These are phyloP conservation scores for Psidium guajava DNA, from an alignment of 345 rosid genomes.

Conservation along the genomic window DNA sequence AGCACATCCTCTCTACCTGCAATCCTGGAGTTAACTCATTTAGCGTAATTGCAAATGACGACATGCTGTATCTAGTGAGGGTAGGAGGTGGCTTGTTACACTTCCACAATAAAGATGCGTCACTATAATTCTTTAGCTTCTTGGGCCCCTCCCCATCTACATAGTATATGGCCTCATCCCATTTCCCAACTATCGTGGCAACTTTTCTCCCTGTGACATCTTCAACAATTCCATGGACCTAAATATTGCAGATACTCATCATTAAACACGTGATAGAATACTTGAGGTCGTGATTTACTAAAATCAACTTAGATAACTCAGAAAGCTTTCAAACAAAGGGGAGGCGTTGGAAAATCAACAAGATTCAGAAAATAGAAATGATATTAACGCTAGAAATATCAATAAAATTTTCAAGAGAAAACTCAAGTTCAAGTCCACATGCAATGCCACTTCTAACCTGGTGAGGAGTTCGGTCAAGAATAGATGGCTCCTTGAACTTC, in stretches of 20 bases:
- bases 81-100: slow-evolving; percentile 63
- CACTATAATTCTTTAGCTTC: slow-evolving; percentile 43
- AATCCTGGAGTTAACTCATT: slow-evolving; percentile 91
- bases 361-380: not conserved
- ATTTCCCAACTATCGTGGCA: slow-evolving; percentile 82
- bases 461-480: slow-evolving; percentile 90
- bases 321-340: not conserved
- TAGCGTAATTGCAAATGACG: slow-evolving; percentile 84
- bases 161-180: slow-evolving; percentile 87
- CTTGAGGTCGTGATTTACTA: not conserved
- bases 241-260: not conserved
- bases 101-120: slow-evolving; percentile 71
- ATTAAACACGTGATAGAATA: not conserved
- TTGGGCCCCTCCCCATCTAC: slow-evolving; percentile 28
- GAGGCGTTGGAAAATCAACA: not conserved
- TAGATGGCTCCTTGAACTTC: slow-evolving; percentile 85
- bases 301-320: not conserved
- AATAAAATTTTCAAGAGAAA: not conserved
- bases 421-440: not conserved
- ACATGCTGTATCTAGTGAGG: slow-evolving; percentile 83
- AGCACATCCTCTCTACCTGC: slow-evolving; percentile 53
- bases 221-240: slow-evolving; percentile 93
- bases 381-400: not conserved
- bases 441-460: slow-evolving; percentile 37
- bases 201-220: slow-evolving; percentile 50